Base-by-base conservation (phyloP, 495 filamentous ascomycete genomes). In the Penicillium maclennaniae region DNA sequence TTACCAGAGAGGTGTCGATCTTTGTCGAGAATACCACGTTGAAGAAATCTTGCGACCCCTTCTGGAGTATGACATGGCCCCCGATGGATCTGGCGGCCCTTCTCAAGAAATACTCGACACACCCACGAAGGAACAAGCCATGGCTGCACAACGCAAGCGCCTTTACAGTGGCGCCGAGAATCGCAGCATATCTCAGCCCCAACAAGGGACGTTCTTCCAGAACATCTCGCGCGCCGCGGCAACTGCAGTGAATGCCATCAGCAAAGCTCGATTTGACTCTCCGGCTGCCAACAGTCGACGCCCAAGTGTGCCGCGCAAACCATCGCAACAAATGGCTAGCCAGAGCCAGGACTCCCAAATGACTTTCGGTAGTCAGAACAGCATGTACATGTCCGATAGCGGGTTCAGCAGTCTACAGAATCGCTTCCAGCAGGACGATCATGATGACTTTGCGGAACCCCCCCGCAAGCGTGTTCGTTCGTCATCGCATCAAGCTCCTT, bases 121-220 rank as follows among this genome's bases (percentile, higher is more conserved):
- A 4, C 93, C 93, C 0, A 98, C 93, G n/a, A 98, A 98, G 68
- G 93, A 98, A 71, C 93, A 98, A 70, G 93, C 93, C 47, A 95
- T 97, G 93, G 95, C 93, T 25, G 95, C 95, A 14, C 91, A 96
- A 66, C 78, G 93, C 51, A 97, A 98, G 65, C 82, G 92, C 51
- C 89, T 97, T 62, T 95, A 88, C 59, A 83, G 83, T 19, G 80
- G 79, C 39, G 76, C 83, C 19, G 85, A 95, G 27, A 84, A 73
- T 43, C 84, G 88, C 38, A 68, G 73, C 17, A 81, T 83, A 57
- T 85, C 83, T 31, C 76, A 87, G 49, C 78, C 83, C 14, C 71
- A 80, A 9, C 81, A 83, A 54, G 91, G 88, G 9, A 96, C 95
- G 0, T 93, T 96, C 61, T 97, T 98, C 73, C 88, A 91, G 60